A percentile compares a stretch with the other conserved stretches of the same genome.
Conservation (phyloP, 371 early-diverging fungal species). For the Mortierella sp. region DNA sequence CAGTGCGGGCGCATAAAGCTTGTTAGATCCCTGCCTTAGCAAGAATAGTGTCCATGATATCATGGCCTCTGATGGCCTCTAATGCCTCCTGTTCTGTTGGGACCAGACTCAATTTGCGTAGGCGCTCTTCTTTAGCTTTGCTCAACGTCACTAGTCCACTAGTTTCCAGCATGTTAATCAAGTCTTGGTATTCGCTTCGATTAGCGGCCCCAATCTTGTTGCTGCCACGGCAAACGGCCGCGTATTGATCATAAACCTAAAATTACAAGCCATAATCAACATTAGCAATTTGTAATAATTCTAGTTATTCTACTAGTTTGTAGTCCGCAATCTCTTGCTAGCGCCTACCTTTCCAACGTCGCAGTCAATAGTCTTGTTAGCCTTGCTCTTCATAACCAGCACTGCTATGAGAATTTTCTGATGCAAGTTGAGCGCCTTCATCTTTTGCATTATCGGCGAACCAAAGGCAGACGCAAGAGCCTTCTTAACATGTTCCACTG, state of each 20-base stretch:
- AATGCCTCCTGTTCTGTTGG: conserved; percentile 62
- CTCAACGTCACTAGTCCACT: conserved; percentile 73
- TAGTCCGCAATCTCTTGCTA: not conserved
- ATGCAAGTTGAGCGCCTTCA: conserved; percentile 79
- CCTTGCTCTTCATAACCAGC: conserved; percentile 58
- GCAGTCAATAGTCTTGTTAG: conserved; percentile 57
- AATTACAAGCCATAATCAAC: not conserved
- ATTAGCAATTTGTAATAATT: too few species aligned
- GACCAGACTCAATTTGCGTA: conserved; percentile 61
- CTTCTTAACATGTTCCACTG: conserved; percentile 82
- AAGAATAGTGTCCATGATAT: conserved; percentile 19
- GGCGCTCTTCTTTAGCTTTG: conserved; percentile 63
- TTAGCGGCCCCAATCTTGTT: conserved; percentile 73
- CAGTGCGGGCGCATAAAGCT: not conserved
- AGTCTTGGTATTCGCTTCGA: conserved; percentile 80
- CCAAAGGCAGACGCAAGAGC: conserved; percentile 77
- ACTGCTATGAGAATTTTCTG: conserved; percentile 82
- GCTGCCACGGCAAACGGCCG: conserved; percentile 61
- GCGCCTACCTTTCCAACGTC: conserved; percentile 59
- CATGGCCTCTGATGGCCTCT: conserved; percentile 55
- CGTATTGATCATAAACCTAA: conserved; percentile 66
- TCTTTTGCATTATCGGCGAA: conserved; percentile 68
- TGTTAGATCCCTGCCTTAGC: conserved; percentile 10
- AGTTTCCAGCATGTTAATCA: conserved; percentile 80
- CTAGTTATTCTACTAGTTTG: too few species aligned